These are phyloP conservation scores for Striga hermonthica DNA, from an alignment of 305 asterid species.

Conservation along the genomic window DNA sequence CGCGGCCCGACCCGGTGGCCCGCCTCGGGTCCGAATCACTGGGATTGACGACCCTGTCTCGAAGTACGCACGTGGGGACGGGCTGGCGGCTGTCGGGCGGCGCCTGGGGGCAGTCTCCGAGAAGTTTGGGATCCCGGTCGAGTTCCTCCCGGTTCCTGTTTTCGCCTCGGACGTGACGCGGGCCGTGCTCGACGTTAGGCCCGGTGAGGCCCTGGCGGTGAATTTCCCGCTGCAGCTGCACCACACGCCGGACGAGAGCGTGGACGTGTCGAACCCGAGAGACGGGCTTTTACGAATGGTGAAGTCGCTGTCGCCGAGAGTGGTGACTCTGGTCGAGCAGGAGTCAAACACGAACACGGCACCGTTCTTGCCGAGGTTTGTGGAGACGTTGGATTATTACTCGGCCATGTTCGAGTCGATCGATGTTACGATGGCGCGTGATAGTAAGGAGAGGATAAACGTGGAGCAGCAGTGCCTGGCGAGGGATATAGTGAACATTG, in stretches of 20 bases:
- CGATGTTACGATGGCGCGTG: slow-evolving; percentile 56
- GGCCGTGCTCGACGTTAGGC: slow-evolving; percentile 39
- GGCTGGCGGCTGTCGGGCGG: slow-evolving; percentile 31
- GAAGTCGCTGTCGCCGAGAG: slow-evolving; percentile 56
- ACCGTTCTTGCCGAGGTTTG: slow-evolving; percentile 52
- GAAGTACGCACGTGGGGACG: slow-evolving; percentile 66
- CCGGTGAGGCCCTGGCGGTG: slow-evolving; percentile 59
- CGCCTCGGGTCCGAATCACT: slow-evolving; percentile 75
- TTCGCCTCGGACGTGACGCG: slow-evolving; percentile 45
- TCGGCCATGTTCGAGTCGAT: slow-evolving; percentile 66
- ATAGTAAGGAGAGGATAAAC: slow-evolving; percentile 60
- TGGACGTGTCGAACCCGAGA: too few relatives aligned
- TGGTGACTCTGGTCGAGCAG: slow-evolving; percentile 71
- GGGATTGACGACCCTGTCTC: slow-evolving; percentile 85
- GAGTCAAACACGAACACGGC: slow-evolving; percentile 68
- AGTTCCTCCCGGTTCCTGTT: slow-evolving; percentile 64
- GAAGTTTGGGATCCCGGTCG: slow-evolving; percentile 65
- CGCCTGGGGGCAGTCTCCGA: slow-evolving; percentile 45
- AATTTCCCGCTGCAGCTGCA: slow-evolving; percentile 64
- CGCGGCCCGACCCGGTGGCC: slow-evolving; percentile 79
- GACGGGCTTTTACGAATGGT: slow-evolving; percentile 45
- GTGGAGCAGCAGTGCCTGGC: slow-evolving; percentile 86
- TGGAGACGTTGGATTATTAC: slow-evolving; percentile 57
- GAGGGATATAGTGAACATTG: slow-evolving; percentile 72
- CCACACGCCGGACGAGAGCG: slow-evolving; percentile 64